Evolutionary conservation across 257 asterid species (phyloP), one percentile per base, ranked within the genome.

Genomic region (Scutellaria galericulata): DNA sequence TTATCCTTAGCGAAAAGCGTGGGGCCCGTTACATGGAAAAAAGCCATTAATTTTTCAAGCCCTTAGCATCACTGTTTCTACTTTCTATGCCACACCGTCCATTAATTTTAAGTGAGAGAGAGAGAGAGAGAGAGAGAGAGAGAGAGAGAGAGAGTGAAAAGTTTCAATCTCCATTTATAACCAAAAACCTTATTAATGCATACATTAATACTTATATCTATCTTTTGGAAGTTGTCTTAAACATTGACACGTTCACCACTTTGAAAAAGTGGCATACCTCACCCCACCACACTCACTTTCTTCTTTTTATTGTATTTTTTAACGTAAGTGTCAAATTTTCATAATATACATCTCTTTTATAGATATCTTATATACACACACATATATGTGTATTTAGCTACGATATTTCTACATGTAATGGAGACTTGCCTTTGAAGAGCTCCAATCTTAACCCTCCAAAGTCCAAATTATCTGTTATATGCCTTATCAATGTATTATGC

Each of bases 231-330:
- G 41, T 42, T 39, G 59, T 37, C 7, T 64, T 24, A 5, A 42
- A 64, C 37, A 62, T 15, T 20, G 73, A 58, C 78, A 55, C 73
- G 78, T 74, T 54, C 53, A 51, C 64, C 20, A 10, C 61, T 73
- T 22, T 13, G 10, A 58, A 60, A 41, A 71, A 35, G 53, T 31
- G 37, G 77, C 77, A 61, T 42, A 65, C 55, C 20, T 12, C 37
- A 31, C 35, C 69, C 69, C 69, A 61, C n/a, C 59, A 48, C 48
- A 9, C 45, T 27, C 45, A 51, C 71, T 55, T 56, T 56, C 7
- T 18, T 14, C 20, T 27, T 57, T 9, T 1, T 24, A 9, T 31
- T 31, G 4, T 31, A 2, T 31, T 31, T 31, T 31, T 31, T 2
- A 31, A 2, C 3, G 2, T 31, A 31, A 2, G 37, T 31, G 5